Evolutionary conservation across 2,329 filamentous ascomycete genomes (phyloP).

Genomic region (Ambrosiella beaveri): DNA sequence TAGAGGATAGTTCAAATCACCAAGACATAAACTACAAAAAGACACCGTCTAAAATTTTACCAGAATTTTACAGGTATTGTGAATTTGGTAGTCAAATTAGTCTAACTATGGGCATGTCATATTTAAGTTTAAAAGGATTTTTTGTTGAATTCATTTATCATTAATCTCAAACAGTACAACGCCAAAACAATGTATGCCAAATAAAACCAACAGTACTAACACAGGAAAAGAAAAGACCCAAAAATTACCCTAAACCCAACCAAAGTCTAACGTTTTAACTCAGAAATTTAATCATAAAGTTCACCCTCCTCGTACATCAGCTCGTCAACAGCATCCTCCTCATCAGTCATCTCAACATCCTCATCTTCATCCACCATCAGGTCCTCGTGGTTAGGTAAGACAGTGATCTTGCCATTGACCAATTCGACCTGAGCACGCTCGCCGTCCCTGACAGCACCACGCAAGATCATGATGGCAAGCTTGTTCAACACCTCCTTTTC

Average conservation of each 20-base stretch:
- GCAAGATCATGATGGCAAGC: conserved; percentile 76
- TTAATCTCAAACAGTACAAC: no score
- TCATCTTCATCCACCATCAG: conserved; percentile 43
- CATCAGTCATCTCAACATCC: conserved; percentile 56
- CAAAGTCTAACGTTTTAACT: not conserved
- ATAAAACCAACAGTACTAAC: no score
- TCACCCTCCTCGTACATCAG: conserved; percentile 40
- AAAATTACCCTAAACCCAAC: not conserved
- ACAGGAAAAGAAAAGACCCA: not conserved
- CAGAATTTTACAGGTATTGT: no score
- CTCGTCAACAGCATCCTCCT: conserved; percentile 58
- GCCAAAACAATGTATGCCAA: no score
- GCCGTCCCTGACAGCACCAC: conserved; percentile 69
- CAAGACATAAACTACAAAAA: no score
- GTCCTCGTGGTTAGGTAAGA: conserved; percentile 58
- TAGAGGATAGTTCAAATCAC: no score
- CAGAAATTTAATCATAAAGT: conserved; percentile 25
- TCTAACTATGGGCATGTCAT: no score
- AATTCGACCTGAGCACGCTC: conserved; percentile 68
- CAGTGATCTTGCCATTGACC: conserved; percentile 59
- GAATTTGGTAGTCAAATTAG: no score
- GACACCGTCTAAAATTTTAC: no score
- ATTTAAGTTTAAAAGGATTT: no score
- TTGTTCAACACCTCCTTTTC: conserved; percentile 95
- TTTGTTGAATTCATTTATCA: no score